Percentiles rank a stretch among this genome's conserved stretches.
Evolutionary conservation across 306 rosid genomes (phyloP).

Genomic region (cucumber (Cucumis sativus)): Cucumber_9930_V3 NC_026657.2:31779001-31779500

Average conservation of each 20-base stretch:
- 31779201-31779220: neutral
- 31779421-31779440: neutral
- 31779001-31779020: constrained; percentile 49
- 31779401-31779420: neutral
- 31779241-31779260: neutral
- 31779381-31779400: neutral
- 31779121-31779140: constrained; percentile 92
- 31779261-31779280: neutral
- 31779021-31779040: neutral
- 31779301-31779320: constrained; percentile 76
- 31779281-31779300: constrained; percentile 17
- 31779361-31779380: neutral
- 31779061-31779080: constrained; percentile 16
- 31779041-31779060: neutral
- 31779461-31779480: neutral
- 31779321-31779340: constrained; percentile 72
- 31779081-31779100: constrained; percentile 84
- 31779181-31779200: neutral
- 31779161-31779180: neutral
- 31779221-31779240: neutral
- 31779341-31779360: constrained; percentile 58
- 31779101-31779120: constrained; percentile 75
- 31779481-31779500: neutral
- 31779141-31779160: constrained; percentile 24
- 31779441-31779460: neutral